Percentiles rank a stretch among this genome's conserved stretches.
Conservation (phyloP, 495 filamentous ascomycete genomes). For the Xylaria venustula region DNA sequence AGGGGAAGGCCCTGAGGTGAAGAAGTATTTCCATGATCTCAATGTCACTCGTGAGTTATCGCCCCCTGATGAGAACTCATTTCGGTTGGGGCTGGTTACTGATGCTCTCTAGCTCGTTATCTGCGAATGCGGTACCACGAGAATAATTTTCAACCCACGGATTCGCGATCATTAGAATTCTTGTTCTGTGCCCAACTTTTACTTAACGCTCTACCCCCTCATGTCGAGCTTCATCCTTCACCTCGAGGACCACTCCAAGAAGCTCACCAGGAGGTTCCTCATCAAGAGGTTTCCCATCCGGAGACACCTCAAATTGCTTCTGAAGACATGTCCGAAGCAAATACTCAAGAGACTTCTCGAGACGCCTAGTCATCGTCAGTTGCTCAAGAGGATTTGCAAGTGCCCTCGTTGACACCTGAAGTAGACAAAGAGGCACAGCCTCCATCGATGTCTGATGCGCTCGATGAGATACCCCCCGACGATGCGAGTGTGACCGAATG, state of each 20-base stretch:
- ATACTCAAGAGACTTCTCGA: constrained; percentile 4
- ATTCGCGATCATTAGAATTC: constrained; percentile 68
- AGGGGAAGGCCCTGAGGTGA: constrained; percentile 51
- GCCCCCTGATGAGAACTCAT: neutral
- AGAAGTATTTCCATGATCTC: constrained; percentile 62
- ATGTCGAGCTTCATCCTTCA: neutral
- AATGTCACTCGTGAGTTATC: constrained; percentile 56
- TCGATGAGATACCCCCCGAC: no score
- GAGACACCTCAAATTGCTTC: neutral
- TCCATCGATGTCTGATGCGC: neutral
- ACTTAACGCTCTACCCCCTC: constrained; percentile 23
- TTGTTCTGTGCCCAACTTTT: constrained; percentile 63
- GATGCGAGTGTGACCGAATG: neutral
- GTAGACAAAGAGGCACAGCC: neutral
- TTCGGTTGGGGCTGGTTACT: constrained; percentile 1
- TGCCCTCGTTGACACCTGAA: neutral
- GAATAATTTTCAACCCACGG: constrained; percentile 57
- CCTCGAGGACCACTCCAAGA: neutral
- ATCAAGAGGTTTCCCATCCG: no score
- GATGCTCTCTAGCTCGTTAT: constrained; percentile 27
- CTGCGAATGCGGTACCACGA: constrained; percentile 41
- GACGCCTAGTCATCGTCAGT: constrained; percentile 15
- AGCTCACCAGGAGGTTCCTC: neutral
- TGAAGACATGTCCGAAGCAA: neutral
- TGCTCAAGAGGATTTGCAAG: neutral